Base-by-base conservation (phyloP, 352 stramenopile species). In the Pythium guiyangense region DNA sequence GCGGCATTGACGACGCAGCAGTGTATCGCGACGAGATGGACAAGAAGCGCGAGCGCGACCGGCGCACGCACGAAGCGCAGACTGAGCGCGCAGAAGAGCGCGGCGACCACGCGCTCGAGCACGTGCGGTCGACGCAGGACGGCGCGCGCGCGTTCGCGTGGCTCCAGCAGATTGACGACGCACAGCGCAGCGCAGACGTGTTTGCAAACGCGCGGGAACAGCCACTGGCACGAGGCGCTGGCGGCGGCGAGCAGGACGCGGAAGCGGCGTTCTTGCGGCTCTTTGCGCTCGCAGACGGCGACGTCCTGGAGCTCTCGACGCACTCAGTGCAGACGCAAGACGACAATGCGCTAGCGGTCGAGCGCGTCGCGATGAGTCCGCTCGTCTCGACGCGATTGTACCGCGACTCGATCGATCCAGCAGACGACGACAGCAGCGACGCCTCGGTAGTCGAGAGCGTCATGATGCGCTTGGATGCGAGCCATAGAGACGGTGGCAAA, bases 91-190 rank as follows among this genome's bases (percentile, higher is more conserved):
- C 73, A 0, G 57, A 45, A 4, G 49, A 72, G 8, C 71, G 82
- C 20, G 82, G 79, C 0, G 56, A 64, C 47, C 22, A 62, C 4
- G 82, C 79, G 4, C 39, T 75, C 12, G 52, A 79, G 10, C 31
- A 64, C 6, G 54, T 76, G 11, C 57, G 64, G 31, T 72, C 68
- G 4, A 70, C 60, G 6, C 52, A 71, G 17, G 61, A 79, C 25
- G 79, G 73, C 8, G 60, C 73, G 37, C 61, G 77, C 26, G 74
- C 70, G 2, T 49, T 92, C 27, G 61, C 83, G 44, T 89, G 77
- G 77, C 60, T 92, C 4, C 57, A 67, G 6, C 47, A 74, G 10
- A 54, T 86, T 18, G 72, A 90, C 51, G 70, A 72, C n/a, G 64
- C 70, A n/a, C 64, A 75, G 20, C 62, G 77, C 14, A 50, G 56